phyloP scores from a whole-genome alignment of 352 stramenopile genomes.

The Phytophthora parvispora region DNA sequence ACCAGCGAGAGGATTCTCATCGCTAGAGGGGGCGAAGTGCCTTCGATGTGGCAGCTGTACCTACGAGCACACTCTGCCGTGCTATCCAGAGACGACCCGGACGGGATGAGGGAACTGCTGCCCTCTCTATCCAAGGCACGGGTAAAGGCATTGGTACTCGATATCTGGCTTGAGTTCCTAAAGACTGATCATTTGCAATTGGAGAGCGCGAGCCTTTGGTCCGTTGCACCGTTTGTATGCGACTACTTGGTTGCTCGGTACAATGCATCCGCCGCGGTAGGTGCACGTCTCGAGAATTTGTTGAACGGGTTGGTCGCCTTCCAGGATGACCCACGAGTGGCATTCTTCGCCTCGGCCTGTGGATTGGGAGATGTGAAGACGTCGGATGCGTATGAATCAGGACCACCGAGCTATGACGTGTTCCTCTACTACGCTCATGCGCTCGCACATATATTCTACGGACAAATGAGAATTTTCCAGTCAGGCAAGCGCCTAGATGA shows the following conservation, averaged over 20 bases:
- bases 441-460: constrained; percentile 71
- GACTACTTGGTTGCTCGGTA: constrained; percentile 76
- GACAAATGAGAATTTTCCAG: constrained; percentile 79
- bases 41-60: constrained; percentile 52
- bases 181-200: constrained; percentile 72
- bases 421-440: constrained; percentile 80
- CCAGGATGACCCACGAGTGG: constrained; percentile 60
- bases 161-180: constrained; percentile 83
- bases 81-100: constrained; percentile 16
- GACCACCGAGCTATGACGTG: constrained; percentile 56
- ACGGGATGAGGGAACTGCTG: constrained; percentile 17
- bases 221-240: constrained; percentile 74
- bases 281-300: constrained; percentile 64
- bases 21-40: constrained; percentile 33
- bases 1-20: constrained; percentile 22
- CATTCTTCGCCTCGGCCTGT: constrained; percentile 70
- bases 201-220: constrained; percentile 60
- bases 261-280: constrained; percentile 55
- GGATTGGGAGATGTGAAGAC: constrained; percentile 40
- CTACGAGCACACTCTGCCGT: constrained; percentile 32
- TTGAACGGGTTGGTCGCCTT: constrained; percentile 50
- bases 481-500: constrained; percentile 64
- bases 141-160: constrained; percentile 59
- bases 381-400: constrained; percentile 9
- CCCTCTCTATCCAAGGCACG: constrained; percentile 40